Base-by-base conservation (phyloP, 2,329 filamentous ascomycete species). In the Thielaviopsis euricoi region DNA sequence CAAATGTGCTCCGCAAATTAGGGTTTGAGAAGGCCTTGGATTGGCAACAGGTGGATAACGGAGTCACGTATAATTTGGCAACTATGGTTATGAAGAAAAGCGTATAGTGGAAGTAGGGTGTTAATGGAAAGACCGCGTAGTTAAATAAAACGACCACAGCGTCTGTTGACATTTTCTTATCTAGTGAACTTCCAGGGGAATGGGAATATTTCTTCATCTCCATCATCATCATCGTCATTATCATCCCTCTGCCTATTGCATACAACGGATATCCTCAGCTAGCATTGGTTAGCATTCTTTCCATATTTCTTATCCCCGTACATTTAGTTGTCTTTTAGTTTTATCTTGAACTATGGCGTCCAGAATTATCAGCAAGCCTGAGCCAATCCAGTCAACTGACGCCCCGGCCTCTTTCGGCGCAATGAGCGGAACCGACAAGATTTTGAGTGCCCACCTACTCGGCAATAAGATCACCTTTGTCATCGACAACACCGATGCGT, bases 1-100 rank as follows among this genome's bases (percentile, higher is more conserved):
- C 75, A 59, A 72, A 72, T 2, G 77, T 87, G 7, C 62, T 86
- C 57, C 63, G 66, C 53, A 85, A 83, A 64, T 67, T 65, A 15
- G 81, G 81, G 0, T 81, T 85, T 62, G 68, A 69, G 62, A 64
- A 72, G 43, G 72, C 73, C 50, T 72, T 73, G 62, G 66, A 62
- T 25, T 77, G 71, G 68, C 58, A 62, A 6, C 66, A 70, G 53
- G 56, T 59, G 12, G 66, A 71, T 9, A 49, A 55, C 22, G 60
- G 51, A 6, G 40, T 46, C 10, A 52, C 55, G 21, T 58, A 55
- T 49, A 29, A 58, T 26, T 13, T 60, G 46, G 53, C 53, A 26
- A 53, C 53, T 6, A 49, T 58, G 50, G 40, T 60, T 23, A 43
- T 57, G 56, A 52, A 51, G 26, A 43, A 56, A 21, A 56, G 49